Evolutionary conservation across 345 rosid species (phyloP).

Genomic region (Cardamine resedifolia): DNA sequence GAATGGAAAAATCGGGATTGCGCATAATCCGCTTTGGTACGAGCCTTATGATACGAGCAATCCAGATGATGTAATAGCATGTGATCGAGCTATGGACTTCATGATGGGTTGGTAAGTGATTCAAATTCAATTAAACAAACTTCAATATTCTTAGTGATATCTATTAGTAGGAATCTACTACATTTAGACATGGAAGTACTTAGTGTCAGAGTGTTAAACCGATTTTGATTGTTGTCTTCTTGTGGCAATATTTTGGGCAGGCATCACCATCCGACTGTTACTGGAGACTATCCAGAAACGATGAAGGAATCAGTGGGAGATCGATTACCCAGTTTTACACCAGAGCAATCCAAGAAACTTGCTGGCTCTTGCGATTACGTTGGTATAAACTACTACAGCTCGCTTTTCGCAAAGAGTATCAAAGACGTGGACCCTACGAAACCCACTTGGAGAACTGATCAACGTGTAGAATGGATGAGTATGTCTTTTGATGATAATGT

Average conservation of each 20-base stretch:
- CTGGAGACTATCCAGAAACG: slow-evolving; percentile 58
- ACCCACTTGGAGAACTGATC: slow-evolving; percentile 43
- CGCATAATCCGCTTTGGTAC: slow-evolving; percentile 38
- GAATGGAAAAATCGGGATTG: slow-evolving; percentile 39
- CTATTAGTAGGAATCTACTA: not conserved
- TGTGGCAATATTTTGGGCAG: slow-evolving; percentile 24
- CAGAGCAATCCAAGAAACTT: slow-evolving; percentile 43
- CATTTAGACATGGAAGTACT: no score
- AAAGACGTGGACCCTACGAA: slow-evolving; percentile 32
- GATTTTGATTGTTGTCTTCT: slow-evolving; percentile 19
- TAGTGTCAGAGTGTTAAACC: not conserved
- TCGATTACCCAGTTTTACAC: slow-evolving; percentile 57
- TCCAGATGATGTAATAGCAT: slow-evolving; percentile 35
- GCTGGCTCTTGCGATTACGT: slow-evolving; percentile 58
- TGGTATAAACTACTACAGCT: slow-evolving; percentile 59
- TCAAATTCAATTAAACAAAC: not conserved
- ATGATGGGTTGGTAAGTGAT: slow-evolving; percentile 42
- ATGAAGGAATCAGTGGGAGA: slow-evolving; percentile 52
- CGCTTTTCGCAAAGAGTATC: slow-evolving; percentile 37
- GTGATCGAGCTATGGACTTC: slow-evolving; percentile 42
- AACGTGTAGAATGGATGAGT: slow-evolving; percentile 41
- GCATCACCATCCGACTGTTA: slow-evolving; percentile 53
- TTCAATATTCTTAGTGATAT: not conserved
- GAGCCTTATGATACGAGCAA: slow-evolving; percentile 36
- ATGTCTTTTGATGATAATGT: slow-evolving; percentile 1